Conservation (phyloP, 352 stramenopile species). For the Globisporangium echinulatum region DNA sequence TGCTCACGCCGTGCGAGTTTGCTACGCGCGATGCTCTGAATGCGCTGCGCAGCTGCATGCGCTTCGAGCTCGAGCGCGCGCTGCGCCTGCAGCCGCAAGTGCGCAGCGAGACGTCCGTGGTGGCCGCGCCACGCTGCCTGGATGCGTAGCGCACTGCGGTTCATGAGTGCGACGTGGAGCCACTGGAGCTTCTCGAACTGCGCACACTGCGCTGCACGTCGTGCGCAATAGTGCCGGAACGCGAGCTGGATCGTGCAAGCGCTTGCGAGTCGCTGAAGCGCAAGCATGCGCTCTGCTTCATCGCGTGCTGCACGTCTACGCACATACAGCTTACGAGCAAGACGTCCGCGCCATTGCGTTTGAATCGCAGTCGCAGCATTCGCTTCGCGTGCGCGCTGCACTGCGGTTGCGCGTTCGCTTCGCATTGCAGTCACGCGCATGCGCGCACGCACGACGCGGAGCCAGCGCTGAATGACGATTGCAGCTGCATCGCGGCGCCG, state of each 20-base stretch:
- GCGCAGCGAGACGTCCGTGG: slow-evolving; percentile 52
- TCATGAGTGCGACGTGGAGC: slow-evolving; percentile 54
- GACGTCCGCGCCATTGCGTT: slow-evolving; percentile 30
- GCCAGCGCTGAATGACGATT: slow-evolving; percentile 47
- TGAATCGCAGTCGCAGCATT: slow-evolving; percentile 46
- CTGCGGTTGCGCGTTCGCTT: slow-evolving; percentile 25
- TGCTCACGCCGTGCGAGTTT: slow-evolving; percentile 44
- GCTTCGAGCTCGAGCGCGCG: slow-evolving; percentile 47
- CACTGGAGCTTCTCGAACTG: slow-evolving; percentile 68
- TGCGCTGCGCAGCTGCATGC: slow-evolving; percentile 39
- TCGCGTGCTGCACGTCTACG: slow-evolving; percentile 16
- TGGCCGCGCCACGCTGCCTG: slow-evolving; percentile 72
- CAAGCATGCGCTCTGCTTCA: slow-evolving; percentile 30
- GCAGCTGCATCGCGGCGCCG: slow-evolving; percentile 32
- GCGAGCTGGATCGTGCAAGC: slow-evolving; percentile 53
- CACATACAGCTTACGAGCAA: slow-evolving; percentile 27
- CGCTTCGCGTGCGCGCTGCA: slow-evolving; percentile 18
- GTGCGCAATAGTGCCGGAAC: slow-evolving; percentile 57
- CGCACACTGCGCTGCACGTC: slow-evolving; percentile 32
- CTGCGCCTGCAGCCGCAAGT: slow-evolving; percentile 48
- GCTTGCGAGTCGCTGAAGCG: slow-evolving; percentile 31
- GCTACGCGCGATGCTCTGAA: slow-evolving; percentile 49
- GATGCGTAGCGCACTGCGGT: slow-evolving; percentile 63
- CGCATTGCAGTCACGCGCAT: slow-evolving; percentile 31
- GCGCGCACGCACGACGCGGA: slow-evolving; percentile 31